Base-by-base conservation (phyloP, 2,329 filamentous ascomycete species). In the Aspergillus sp. region DNA sequence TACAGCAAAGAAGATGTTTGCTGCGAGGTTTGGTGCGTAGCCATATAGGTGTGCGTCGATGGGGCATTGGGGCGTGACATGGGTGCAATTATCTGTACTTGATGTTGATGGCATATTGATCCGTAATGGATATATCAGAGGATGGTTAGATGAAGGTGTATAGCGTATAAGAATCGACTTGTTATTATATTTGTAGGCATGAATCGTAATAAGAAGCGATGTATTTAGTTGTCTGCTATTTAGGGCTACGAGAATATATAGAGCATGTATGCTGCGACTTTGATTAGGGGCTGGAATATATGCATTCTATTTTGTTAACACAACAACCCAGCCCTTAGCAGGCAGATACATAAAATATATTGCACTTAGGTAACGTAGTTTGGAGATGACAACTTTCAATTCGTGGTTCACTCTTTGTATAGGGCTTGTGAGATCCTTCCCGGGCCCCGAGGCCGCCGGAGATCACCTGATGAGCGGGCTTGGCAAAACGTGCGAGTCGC, bases 1-100 rank as follows among this genome's bases (percentile, higher is more conserved):
- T 35, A 70, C 78, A 2, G 81, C 58, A 64, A 85, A 84, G 48
- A 77, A 58, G 46, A 76, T 70, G 66, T 88, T 88, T 57, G 82
- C 82, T 7, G 72, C 70, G 2, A 87, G 69, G 31, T 76, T 76
- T 27, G 87, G 80, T 25, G 78, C 75, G 71, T 87, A 88, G 54
- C 74, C 66, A 69, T 86, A 84, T 62, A 76, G 79, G 15, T 72
- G 75, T 25, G 56, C 59, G 17, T 44, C 48, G 31, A 77, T 57
- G 0, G 71, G 67, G 57, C 77, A 79, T 7, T 15, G 9, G 12
- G 19, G 43, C 3, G 68, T 73, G 4, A 66, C 64, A 25, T 75
- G 47, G 15, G 72, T 76, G 63, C 76, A 78, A 51, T 65, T 60
- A 15, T 64, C 57, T 7, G 59, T 25, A 19, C 39, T 25, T 17